Percentiles rank a stretch among this genome's conserved stretches.
phyloP scores from a whole-genome alignment of 768 basidiomycete species.

The Pisolithus albus region DNA sequence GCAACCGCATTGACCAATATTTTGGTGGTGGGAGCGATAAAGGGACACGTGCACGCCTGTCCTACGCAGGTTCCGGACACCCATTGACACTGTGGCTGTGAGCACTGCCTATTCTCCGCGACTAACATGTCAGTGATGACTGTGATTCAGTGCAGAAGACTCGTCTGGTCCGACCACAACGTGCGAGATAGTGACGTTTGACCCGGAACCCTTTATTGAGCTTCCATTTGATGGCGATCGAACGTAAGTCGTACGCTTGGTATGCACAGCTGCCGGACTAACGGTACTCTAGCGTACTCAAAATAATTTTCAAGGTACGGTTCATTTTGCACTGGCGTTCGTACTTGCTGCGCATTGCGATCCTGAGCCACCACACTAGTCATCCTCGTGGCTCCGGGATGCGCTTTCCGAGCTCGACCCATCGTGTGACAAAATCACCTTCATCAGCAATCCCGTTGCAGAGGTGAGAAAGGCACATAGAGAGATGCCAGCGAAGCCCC shows the following conservation, averaged over 20 bases:
- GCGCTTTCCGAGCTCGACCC: conserved; percentile 88
- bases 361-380: conserved; percentile 19
- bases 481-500: conserved; percentile 37
- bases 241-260: conserved; percentile 35
- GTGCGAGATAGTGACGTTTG: conserved; percentile 81
- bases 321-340: neutral
- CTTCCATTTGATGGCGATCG: conserved; percentile 68
- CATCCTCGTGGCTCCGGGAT: conserved; percentile 90
- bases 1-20: conserved; percentile 48
- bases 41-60: conserved; percentile 80
- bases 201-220: conserved; percentile 75
- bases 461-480: conserved; percentile 20
- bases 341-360: neutral
- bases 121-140: neutral
- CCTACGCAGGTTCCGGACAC: conserved; percentile 70
- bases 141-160: conserved; percentile 59
- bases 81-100: conserved; percentile 77
- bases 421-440: conserved; percentile 77
- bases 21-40: conserved; percentile 48
- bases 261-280: conserved; percentile 1
- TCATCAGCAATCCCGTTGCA: conserved; percentile 66
- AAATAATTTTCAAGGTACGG: conserved; percentile 78
- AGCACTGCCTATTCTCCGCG: conserved; percentile 22
- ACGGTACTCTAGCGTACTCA: conserved; percentile 47
- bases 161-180: conserved; percentile 76